These are phyloP conservation scores for Posidonia oceanica DNA, from an alignment of 116 monocot species.

Conservation along the genomic window DNA sequence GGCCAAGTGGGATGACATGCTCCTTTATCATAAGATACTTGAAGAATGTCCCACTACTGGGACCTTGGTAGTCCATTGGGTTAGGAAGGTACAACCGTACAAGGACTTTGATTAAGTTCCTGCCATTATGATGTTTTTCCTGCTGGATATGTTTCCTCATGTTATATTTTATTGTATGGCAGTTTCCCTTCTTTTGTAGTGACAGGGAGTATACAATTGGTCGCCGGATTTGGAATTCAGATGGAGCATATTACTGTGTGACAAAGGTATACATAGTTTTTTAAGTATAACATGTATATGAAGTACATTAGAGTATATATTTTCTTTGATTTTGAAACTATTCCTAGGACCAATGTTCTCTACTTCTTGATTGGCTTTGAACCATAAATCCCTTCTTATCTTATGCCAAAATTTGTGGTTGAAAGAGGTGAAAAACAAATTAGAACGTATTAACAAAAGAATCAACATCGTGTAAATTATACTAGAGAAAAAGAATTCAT, in stretches of 20 bases:
- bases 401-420: no score
- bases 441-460: no score
- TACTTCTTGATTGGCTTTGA: no score
- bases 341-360: no score
- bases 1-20: conserved; percentile 97
- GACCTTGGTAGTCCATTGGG: conserved; percentile 78
- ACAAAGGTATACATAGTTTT: conserved; percentile 58
- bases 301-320: no score
- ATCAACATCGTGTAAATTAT: no score
- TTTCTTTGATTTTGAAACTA: no score
- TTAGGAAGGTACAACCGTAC: conserved; percentile 58
- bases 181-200: conserved; percentile 99
- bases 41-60: conserved; percentile 68
- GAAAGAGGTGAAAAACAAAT: no score
- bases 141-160: neutral
- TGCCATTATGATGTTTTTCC: neutral
- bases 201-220: conserved; percentile 90
- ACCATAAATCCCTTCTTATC: no score
- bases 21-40: conserved; percentile 54
- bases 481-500: no score
- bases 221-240: conserved; percentile 77
- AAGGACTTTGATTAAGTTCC: no score
- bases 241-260: conserved; percentile 72
- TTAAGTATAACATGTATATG: no score
- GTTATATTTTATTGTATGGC: conserved; percentile 6